Evolutionary conservation across 306 rosid genomes (phyloP).

Genomic region (Senna siamea): DNA sequence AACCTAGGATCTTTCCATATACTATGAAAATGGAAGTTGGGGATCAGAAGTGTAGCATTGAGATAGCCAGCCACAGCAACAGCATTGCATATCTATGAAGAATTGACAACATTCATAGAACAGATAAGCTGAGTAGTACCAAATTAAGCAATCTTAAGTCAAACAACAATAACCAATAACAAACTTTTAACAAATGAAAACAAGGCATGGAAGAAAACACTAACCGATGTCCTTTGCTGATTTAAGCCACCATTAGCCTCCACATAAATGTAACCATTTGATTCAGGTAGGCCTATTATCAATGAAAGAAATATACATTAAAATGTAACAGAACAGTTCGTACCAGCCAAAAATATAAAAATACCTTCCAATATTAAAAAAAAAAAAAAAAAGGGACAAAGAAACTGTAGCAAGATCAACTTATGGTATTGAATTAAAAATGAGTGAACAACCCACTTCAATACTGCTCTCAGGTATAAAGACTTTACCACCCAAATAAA

Average conservation of each 20-base stretch:
- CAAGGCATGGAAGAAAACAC: slow-evolving; percentile 43
- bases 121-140: slow-evolving; percentile 29
- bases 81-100: slow-evolving; percentile 88
- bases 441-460: not conserved
- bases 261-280: slow-evolving; percentile 90
- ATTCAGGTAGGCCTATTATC: slow-evolving; percentile 70
- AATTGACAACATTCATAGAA: slow-evolving; percentile 41
- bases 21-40: slow-evolving; percentile 97
- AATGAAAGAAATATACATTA: slow-evolving; percentile 24
- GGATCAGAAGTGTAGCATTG: slow-evolving; percentile 94
- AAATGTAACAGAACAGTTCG: slow-evolving; percentile 11
- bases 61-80: slow-evolving; percentile 99
- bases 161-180: not conserved
- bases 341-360: slow-evolving; percentile 25
- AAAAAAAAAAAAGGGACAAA: not conserved
- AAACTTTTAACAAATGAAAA: slow-evolving; percentile 27
- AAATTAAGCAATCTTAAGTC: slow-evolving; percentile 20
- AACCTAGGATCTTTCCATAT: slow-evolving; percentile 99
- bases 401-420: slow-evolving; percentile 21
- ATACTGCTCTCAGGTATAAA: not conserved
- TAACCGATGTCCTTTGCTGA: slow-evolving; percentile 96
- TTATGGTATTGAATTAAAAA: slow-evolving; percentile 4
- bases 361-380: not conserved
- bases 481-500: slow-evolving; percentile 1
- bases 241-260: slow-evolving; percentile 99